These are phyloP conservation scores for Neopestalotiopsis rosae DNA, from an alignment of 2,329 filamentous ascomycete genomes.

Conservation along the genomic window DNA sequence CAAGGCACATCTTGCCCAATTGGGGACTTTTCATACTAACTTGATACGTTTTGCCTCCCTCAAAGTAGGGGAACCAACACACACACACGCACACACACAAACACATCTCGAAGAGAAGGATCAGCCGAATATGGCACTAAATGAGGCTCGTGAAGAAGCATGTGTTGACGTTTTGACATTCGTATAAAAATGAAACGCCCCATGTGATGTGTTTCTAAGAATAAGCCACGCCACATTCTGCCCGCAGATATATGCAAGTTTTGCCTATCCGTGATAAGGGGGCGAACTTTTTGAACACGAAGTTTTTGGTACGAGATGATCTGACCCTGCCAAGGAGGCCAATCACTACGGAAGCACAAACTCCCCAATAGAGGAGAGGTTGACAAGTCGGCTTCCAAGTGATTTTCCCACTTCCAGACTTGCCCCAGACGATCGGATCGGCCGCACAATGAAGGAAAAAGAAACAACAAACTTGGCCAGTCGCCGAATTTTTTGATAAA, in stretches of 20 bases:
- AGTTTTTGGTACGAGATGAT: no score
- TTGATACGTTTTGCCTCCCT: not conserved
- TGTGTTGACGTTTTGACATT: not conserved
- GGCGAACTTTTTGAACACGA: no score
- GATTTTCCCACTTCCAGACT: no score
- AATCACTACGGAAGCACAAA: no score
- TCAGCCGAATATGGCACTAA: not conserved
- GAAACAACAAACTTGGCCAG: no score
- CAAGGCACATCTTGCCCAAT: not conserved
- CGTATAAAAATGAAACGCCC: not conserved
- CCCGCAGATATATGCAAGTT: not conserved
- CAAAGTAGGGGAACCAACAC: not conserved
- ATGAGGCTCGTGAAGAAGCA: not conserved
- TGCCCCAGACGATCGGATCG: no score
- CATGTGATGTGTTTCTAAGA: slow-evolving; percentile 13
- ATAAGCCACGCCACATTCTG: slow-evolving; percentile 13
- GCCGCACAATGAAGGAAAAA: no score
- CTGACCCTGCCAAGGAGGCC: no score
- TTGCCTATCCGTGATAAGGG: not conserved
- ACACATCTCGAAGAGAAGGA: slow-evolving; percentile 1
- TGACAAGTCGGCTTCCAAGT: no score
- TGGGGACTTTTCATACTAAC: not conserved
- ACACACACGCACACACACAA: not conserved
- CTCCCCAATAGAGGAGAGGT: no score
- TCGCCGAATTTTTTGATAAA: no score